These are phyloP conservation scores for Lactuca saligna DNA, from an alignment of 129 eudicot species.

Conservation along the genomic window DNA sequence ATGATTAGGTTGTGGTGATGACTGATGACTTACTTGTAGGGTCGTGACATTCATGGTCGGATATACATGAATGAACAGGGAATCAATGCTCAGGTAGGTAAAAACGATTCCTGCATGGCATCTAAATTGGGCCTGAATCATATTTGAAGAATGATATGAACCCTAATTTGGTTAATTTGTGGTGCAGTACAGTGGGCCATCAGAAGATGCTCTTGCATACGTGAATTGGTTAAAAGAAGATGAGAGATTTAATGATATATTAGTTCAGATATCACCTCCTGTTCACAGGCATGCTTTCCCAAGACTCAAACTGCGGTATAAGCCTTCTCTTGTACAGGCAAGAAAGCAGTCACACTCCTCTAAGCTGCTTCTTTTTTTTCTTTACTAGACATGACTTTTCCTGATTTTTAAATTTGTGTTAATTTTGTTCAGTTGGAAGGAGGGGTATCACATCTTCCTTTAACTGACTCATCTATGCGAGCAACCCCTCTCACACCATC, in stretches of 20 bases:
- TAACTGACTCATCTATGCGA: constrained; percentile 75
- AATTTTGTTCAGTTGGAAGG: constrained; percentile 64
- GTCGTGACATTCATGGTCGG: constrained; percentile 82
- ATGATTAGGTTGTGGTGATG: too few relatives aligned
- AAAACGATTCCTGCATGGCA: constrained; percentile 14
- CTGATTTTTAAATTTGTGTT: not conserved
- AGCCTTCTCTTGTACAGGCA: constrained; percentile 98
- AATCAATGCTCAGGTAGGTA: constrained; percentile 89
- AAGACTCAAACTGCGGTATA: constrained; percentile 87
- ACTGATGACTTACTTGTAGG: constrained; percentile 37
- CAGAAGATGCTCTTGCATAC: constrained; percentile 75
- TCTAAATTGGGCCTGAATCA: not conserved
- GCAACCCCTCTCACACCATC: constrained; percentile 83
- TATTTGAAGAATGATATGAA: constrained; percentile 2
- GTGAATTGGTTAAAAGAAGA: constrained; percentile 75
- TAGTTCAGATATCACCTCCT: constrained; percentile 83
- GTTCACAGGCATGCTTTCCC: constrained; percentile 78
- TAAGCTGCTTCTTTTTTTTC: not conserved
- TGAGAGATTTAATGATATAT: constrained; percentile 61
- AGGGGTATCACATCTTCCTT: constrained; percentile 88
- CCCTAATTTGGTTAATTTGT: constrained; percentile 17
- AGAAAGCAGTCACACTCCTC: constrained; percentile 43
- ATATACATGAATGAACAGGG: constrained; percentile 94
- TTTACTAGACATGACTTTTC: too few relatives aligned
- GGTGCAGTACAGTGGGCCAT: constrained; percentile 98